Conservation (phyloP, 257 asterid genomes). For the Plantago elongata region DNA sequence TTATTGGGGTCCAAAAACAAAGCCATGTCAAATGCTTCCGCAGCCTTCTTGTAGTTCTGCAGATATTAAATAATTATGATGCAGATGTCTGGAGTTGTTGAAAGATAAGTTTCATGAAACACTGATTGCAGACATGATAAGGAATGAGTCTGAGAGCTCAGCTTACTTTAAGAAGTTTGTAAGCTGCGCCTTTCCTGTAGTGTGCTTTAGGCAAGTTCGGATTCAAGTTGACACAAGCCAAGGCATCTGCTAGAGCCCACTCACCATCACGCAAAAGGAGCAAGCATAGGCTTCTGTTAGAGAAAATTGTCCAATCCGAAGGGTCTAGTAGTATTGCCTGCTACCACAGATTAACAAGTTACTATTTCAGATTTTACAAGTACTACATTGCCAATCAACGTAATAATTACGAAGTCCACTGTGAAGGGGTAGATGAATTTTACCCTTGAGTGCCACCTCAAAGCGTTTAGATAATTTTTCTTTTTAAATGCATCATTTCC, state of each 20-base stretch:
- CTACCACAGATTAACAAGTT: too few species aligned
- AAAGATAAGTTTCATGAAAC: not conserved
- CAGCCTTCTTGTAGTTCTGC: slow-evolving; percentile 18
- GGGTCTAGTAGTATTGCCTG: not conserved
- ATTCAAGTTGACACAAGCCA: not conserved
- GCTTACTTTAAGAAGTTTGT: too few species aligned
- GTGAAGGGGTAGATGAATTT: too few species aligned
- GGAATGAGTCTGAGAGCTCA: not conserved
- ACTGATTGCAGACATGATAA: too few species aligned
- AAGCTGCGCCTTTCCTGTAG: too few species aligned
- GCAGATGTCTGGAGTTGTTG: not conserved
- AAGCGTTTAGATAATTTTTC: slow-evolving; percentile 8
- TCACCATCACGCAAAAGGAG: too few species aligned
- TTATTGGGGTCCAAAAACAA: slow-evolving; percentile 12
- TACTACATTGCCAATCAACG: too few species aligned
- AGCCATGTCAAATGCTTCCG: slow-evolving; percentile 19
- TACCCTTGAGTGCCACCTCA: slow-evolving; percentile 13
- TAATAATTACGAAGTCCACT: too few species aligned
- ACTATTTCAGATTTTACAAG: too few species aligned
- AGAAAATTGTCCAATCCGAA: too few species aligned
- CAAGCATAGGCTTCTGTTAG: not conserved
- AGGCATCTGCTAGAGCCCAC: not conserved
- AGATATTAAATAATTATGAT: not conserved
- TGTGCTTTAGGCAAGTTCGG: too few species aligned
- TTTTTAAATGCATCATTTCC: slow-evolving; percentile 16